These are phyloP conservation scores for Bipolaris zeicola DNA, from an alignment of 2,329 filamentous ascomycete species.

Conservation along the genomic window DNA sequence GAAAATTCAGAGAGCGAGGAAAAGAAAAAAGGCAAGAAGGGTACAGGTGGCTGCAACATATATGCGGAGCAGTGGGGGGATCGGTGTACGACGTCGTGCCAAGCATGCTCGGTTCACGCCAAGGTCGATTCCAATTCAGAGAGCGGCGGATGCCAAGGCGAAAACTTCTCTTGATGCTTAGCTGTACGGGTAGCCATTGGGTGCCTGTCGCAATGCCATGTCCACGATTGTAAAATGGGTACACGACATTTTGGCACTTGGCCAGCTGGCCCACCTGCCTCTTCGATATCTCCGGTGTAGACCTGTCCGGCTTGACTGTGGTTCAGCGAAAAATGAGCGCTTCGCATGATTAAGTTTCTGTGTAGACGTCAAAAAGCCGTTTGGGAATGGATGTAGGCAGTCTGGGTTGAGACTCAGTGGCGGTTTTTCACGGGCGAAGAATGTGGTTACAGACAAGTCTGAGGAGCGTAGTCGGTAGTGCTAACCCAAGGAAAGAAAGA, in stretches of 20 bases:
- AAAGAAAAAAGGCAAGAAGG: background rate
- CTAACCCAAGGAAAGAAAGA: too few species aligned
- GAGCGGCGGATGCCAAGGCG: conserved; percentile 6
- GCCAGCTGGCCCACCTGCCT: conserved; percentile 3
- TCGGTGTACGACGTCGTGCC: conserved; percentile 8
- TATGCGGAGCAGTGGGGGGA: background rate
- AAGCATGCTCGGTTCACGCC: conserved; percentile 5
- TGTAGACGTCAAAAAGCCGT: background rate
- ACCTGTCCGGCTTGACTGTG: background rate
- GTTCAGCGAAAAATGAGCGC: background rate
- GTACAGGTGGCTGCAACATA: background rate
- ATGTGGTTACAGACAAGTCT: too few species aligned
- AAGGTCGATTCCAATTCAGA: conserved; percentile 1
- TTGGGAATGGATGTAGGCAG: background rate
- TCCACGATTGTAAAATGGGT: background rate
- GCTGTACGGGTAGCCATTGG: conserved; percentile 5
- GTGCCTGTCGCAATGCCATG: conserved; percentile 1
- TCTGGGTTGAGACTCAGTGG: conserved; percentile 3
- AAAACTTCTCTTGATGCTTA: conserved; percentile 10
- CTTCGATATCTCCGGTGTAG: background rate
- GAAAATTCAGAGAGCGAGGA: background rate
- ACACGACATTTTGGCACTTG: conserved; percentile 10
- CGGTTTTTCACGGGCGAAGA: background rate
- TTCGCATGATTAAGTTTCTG: conserved; percentile 2
- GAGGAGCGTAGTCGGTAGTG: too few species aligned